Evolutionary conservation across 306 rosid genomes (phyloP).

Genomic region (Oxytropis ochrocephala): DNA sequence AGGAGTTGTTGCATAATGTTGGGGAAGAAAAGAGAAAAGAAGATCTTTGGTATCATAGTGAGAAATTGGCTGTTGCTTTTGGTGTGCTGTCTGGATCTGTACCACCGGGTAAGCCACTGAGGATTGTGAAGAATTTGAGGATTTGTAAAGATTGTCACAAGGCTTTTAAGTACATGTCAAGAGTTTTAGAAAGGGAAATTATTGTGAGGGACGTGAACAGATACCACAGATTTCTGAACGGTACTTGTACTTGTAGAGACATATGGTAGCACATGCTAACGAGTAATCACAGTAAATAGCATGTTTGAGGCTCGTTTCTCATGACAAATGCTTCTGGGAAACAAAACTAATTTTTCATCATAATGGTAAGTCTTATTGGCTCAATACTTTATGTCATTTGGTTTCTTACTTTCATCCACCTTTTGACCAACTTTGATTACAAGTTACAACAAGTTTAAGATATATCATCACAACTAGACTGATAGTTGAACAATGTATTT

Average conservation of each 20-base stretch:
- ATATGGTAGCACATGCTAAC: constrained; percentile 43
- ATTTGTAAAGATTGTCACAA: constrained; percentile 81
- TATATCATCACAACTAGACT: background rate
- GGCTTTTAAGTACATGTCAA: constrained; percentile 66
- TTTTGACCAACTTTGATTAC: background rate
- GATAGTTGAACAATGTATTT: background rate
- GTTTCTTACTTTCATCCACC: background rate
- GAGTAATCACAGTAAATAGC: background rate
- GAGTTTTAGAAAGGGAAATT: constrained; percentile 63
- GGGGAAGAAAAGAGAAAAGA: constrained; percentile 66
- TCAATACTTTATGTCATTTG: background rate
- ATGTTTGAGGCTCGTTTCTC: constrained; percentile 2
- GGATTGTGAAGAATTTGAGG: constrained; percentile 84
- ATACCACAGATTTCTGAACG: constrained; percentile 67
- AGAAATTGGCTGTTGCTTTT: constrained; percentile 81
- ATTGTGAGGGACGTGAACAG: constrained; percentile 77
- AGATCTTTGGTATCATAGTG: constrained; percentile 78
- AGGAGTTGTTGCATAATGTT: constrained; percentile 58
- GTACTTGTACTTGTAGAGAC: constrained; percentile 67
- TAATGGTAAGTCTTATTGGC: background rate
- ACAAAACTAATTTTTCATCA: background rate
- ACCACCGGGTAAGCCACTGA: constrained; percentile 57
- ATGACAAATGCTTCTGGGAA: background rate
- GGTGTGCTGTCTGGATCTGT: constrained; percentile 60
- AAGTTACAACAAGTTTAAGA: background rate